Conservation (phyloP, 768 basidiomycete genomes). For the Xerocomellus intermedius region DNA sequence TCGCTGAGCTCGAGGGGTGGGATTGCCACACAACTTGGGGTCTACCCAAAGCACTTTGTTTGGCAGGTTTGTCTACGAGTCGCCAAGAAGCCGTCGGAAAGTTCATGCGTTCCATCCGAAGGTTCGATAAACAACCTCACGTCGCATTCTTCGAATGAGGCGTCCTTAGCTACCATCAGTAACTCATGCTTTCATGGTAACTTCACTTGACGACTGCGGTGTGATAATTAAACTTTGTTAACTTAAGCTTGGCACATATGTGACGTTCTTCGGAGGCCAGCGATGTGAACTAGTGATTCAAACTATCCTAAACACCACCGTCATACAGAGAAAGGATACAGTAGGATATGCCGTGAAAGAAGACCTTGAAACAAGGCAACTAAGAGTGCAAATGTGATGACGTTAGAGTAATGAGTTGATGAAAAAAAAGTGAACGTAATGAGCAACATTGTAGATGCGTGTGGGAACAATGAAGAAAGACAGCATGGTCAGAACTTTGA, state of each 20-base stretch:
- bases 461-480: conserved; percentile 3
- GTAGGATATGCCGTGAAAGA: conserved; percentile 4
- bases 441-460: neutral
- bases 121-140: neutral
- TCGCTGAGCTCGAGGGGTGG: neutral
- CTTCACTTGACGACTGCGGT: neutral
- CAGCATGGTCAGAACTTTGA: neutral
- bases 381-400: conserved; percentile 4
- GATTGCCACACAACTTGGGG: neutral
- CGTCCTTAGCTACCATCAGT: conserved; percentile 23
- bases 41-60: neutral
- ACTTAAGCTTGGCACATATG: neutral
- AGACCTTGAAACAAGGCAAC: neutral
- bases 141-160: neutral
- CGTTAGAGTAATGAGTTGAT: conserved; percentile 17
- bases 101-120: neutral
- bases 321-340: conserved; percentile 14
- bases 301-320: conserved; percentile 4
- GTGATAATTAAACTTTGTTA: conserved; percentile 17
- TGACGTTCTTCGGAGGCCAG: neutral
- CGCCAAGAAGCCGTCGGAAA: neutral
- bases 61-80: neutral
- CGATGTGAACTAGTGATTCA: neutral
- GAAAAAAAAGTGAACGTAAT: conserved; percentile 17
- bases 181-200: conserved; percentile 5